Evolutionary conservation across 192 early-diverging fungal genomes (phyloP), one percentile per base, ranked within the genome.

Genomic region (Backusella westeae): DNA sequence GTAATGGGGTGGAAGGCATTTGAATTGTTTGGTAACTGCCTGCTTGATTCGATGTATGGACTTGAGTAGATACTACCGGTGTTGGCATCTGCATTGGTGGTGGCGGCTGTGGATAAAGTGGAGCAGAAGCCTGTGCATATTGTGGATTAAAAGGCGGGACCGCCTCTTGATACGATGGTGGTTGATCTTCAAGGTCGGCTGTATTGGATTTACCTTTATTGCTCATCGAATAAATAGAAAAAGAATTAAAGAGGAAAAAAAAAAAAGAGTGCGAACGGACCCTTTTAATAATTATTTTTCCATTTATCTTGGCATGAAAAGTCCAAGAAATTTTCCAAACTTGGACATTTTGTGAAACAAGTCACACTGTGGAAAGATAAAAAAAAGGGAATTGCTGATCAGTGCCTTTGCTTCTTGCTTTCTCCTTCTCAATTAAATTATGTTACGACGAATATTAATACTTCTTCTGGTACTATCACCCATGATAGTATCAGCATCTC

Each of bases 151-250:
- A 69, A 17, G 68, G 68, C 19, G 68, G 68, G 8, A 38, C 68
- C 10, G 38, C 34, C 15, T 71, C 70, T 49, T 71, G 70, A 46
- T 71, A 71, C 14, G 70, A 41, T 10, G 70, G 70, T 8, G 70
- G 70, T 35, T 39, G 21, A 49, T 71, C 70, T 44, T 71, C 70
- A 10, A 71, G 21, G 29, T 71, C 70, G 19, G 70, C 23, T 34
- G 29, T 32, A 32, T 34, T 71, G 2, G 21, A 14, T 71, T 71
- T 49, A 32, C 4, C 14, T 3, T 32, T 49, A 15, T 42, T 41
- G 14, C 36, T 42, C 42, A 42, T 71, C 6, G 15, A n/a, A 32
- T 23, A 8, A 15, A 71, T 44, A 15, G 15, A 71, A 34, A 42
- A 69, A 26, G 46, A 46, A 41, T 17, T 17, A 42, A 69, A 15